Conservation (phyloP, 257 asterid genomes). For the Coffea canephora region DNA sequence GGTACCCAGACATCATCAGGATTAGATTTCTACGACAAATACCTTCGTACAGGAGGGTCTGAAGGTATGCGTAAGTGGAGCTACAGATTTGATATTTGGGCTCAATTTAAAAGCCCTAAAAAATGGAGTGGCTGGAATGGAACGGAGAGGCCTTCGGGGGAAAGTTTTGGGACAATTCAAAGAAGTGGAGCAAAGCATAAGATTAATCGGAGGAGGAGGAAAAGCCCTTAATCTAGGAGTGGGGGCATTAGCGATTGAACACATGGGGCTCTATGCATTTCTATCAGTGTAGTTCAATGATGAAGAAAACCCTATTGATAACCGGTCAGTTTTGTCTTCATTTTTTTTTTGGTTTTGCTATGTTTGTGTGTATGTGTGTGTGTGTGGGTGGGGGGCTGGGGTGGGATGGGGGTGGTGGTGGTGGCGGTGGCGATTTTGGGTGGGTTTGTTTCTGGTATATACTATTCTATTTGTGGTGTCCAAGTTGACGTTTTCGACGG, state of each 20-base stretch:
- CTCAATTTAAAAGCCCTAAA: constrained; percentile 45
- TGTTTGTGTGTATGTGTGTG: too few relatives aligned
- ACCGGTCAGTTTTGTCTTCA: too few relatives aligned
- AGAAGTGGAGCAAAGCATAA: constrained; percentile 60
- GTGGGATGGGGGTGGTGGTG: too few relatives aligned
- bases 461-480: background rate
- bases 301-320: constrained; percentile 36
- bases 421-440: too few relatives aligned
- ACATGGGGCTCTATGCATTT: constrained; percentile 55
- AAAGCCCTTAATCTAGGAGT: constrained; percentile 40
- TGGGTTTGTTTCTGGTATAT: background rate
- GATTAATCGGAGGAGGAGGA: constrained; percentile 25
- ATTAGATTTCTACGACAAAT: constrained; percentile 7
- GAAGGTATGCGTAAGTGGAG: constrained; percentile 34
- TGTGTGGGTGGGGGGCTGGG: too few relatives aligned
- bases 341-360: too few relatives aligned
- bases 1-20: background rate
- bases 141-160: constrained; percentile 46
- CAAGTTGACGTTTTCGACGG: constrained; percentile 35
- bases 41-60: constrained; percentile 55
- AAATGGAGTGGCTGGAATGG: constrained; percentile 29
- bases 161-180: constrained; percentile 43
- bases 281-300: constrained; percentile 6
- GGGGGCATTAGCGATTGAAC: constrained; percentile 28
- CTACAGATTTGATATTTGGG: constrained; percentile 27